These are phyloP conservation scores for Saksenaea vasiformis DNA, from an alignment of 371 early-diverging fungal species.

Conservation along the genomic window DNA sequence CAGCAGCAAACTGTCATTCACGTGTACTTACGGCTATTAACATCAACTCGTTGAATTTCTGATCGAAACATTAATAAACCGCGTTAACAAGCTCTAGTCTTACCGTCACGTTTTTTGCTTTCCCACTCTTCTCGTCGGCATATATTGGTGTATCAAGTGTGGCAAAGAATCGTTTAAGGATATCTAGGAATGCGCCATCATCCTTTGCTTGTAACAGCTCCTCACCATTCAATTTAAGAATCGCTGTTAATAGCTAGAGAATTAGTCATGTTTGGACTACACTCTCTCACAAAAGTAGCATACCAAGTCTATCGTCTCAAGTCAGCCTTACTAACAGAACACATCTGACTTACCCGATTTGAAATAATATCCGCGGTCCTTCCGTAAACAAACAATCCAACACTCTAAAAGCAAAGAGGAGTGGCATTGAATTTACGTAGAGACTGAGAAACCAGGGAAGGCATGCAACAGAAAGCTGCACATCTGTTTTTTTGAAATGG, in stretches of 20 bases:
- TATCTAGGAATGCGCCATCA: slow-evolving; percentile 90
- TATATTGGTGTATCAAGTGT: slow-evolving; percentile 70
- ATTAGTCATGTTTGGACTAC: neutral
- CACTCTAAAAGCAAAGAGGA: slow-evolving; percentile 84
- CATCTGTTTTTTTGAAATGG: slow-evolving; percentile 84
- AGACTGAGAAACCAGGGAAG: slow-evolving; percentile 96
- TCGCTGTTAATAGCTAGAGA: slow-evolving; percentile 56
- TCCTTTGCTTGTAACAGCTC: slow-evolving; percentile 81
- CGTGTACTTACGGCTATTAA: slow-evolving; percentile 66
- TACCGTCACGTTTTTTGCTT: slow-evolving; percentile 65
- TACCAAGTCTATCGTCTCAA: slow-evolving; percentile 13
- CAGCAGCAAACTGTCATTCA: neutral
- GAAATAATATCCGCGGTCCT: slow-evolving; percentile 92
- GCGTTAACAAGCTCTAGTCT: neutral
- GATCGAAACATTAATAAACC: slow-evolving; percentile 1
- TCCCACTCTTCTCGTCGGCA: slow-evolving; percentile 56
- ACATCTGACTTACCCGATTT: slow-evolving; percentile 69
- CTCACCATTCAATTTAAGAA: slow-evolving; percentile 92
- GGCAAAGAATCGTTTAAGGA: slow-evolving; percentile 75
- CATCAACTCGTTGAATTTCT: slow-evolving; percentile 91
- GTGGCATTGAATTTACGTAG: slow-evolving; percentile 92
- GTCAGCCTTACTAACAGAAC: neutral
- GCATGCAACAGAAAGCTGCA: slow-evolving; percentile 94
- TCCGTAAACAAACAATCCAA: slow-evolving; percentile 95
- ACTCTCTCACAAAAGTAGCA: neutral